Percentiles rank a stretch among this genome's conserved stretches.
These are phyloP conservation scores for Ophiorrhiza pumila DNA, from an alignment of 257 asterid species.

Conservation along the genomic window DNA sequence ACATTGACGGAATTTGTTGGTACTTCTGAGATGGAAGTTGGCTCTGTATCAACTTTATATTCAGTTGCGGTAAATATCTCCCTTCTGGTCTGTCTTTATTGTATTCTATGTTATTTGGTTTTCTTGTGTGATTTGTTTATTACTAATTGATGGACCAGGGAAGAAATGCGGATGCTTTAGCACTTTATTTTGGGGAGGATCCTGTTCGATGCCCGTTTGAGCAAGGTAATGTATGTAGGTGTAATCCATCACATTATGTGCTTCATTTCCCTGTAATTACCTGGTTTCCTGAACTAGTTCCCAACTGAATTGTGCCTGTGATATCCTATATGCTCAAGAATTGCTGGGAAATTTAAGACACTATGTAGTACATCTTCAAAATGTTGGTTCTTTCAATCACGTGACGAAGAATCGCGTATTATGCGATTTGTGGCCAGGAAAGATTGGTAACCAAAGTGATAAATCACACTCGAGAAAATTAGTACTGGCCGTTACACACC, in stretches of 20 bases:
- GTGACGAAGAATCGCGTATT: not conserved
- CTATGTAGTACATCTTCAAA: not conserved
- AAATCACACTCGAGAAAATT: not conserved
- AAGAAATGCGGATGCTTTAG: conserved; percentile 93
- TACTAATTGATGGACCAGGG: conserved; percentile 56
- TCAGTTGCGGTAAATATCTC: conserved; percentile 69
- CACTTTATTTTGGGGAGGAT: conserved; percentile 94
- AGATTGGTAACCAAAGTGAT: not conserved
- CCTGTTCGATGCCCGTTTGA: conserved; percentile 95
- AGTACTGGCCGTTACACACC: not conserved
- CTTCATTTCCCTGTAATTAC: conserved; percentile 1
- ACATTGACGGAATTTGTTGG: conserved; percentile 72
- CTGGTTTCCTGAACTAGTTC: not conserved
- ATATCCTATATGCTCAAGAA: not conserved
- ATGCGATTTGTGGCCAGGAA: no score
- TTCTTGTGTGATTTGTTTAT: conserved; percentile 14
- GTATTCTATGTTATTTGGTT: conserved; percentile 11
- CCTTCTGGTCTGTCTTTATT: conserved; percentile 11
- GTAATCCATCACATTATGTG: not conserved
- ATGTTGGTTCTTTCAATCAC: not conserved
- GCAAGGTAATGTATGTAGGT: conserved; percentile 59
- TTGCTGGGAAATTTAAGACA: not conserved
- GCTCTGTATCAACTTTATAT: conserved; percentile 66
- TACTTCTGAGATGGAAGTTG: conserved; percentile 77
- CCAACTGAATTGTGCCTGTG: not conserved